Evolutionary conservation across 2,329 filamentous ascomycete species (phyloP), one percentile per base, ranked within the genome.

Genomic region (Lasiodiplodia gonubiensis): DNA sequence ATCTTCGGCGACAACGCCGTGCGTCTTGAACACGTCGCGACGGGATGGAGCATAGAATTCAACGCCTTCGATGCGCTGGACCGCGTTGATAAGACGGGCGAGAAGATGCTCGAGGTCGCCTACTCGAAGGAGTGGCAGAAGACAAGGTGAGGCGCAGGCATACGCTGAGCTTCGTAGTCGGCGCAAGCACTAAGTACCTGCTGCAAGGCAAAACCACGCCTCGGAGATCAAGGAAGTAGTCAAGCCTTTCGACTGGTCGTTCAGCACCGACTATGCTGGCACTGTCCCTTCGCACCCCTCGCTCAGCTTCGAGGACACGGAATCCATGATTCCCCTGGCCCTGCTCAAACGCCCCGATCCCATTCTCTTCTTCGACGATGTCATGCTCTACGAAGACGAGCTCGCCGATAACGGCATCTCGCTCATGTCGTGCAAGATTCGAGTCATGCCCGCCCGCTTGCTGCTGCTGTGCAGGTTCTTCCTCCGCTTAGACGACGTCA

Each of bases 221-320:
- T 87, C 91, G 73, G 92, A 91, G 67, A 97, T 99, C 77, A 93
- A 92, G 76, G 93, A 97, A 76, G 90, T 97, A 30, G 92, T 99
- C 66, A 94, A 94, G 81, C 94, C 94, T 3, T 99, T 96, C 78
- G 95, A 99, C 81, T 99, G 95, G 95, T 97, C 93, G 70, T 99
- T 98, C 81, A 95, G 89, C 71, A 97, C 94, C 42, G 86, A 90
- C 71, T 99, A 97, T 80, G 86, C 86, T 67, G 95, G 95, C 61
- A 92, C 90, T 3, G 80, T 90, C 18, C 30, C 52, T 16, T n/a
- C 52, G 2, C 64, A 70, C 25, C 23, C 42, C 21, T 11, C 55
- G n/a, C 67, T 67, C 18, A 30, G 48, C 4, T 84, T 87, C 67
- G 60, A 81, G 66, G 74, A 80, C 21, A 82, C 81, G 25, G 78